Evolutionary conservation across 2,329 filamentous ascomycete species (phyloP).

Genomic region (Phymatotrichopsis omnivora): DNA sequence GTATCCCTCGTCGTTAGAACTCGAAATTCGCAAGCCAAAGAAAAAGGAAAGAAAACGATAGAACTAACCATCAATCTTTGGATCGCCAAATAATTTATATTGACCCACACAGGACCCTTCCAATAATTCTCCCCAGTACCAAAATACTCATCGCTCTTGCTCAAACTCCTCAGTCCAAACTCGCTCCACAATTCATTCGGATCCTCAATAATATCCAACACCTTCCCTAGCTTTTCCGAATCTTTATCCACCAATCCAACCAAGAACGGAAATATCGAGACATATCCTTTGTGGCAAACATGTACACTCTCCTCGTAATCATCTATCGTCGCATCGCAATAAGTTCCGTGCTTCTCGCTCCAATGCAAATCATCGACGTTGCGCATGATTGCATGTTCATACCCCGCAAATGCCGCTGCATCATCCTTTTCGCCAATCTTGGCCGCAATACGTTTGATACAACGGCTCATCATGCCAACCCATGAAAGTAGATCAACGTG

Average conservation of each 20-base stretch:
- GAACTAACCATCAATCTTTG: slow-evolving; percentile 64
- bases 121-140: slow-evolving; percentile 95
- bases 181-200: slow-evolving; percentile 82
- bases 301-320: slow-evolving; percentile 83
- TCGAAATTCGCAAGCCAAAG: background rate
- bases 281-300: slow-evolving; percentile 94
- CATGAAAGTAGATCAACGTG: slow-evolving; percentile 91
- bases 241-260: slow-evolving; percentile 59
- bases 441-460: slow-evolving; percentile 61
- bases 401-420: slow-evolving; percentile 57
- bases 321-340: slow-evolving; percentile 91
- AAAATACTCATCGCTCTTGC: slow-evolving; percentile 71
- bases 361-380: slow-evolving; percentile 94
- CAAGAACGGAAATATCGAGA: slow-evolving; percentile 87
- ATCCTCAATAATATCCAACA: slow-evolving; percentile 68
- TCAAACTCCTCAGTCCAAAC: slow-evolving; percentile 81
- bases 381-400: slow-evolving; percentile 63
- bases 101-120: slow-evolving; percentile 89
- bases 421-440: slow-evolving; percentile 70
- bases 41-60: slow-evolving; percentile 12
- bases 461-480: slow-evolving; percentile 92
- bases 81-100: slow-evolving; percentile 85
- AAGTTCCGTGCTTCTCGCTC: slow-evolving; percentile 68
- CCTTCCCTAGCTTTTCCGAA: slow-evolving; percentile 60
- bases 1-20: slow-evolving; percentile 12